Percentiles rank a stretch among this genome's conserved stretches.
These are phyloP conservation scores for Botrytis pseudocinerea DNA, from an alignment of 2,329 filamentous ascomycete genomes.

Conservation along the genomic window DNA sequence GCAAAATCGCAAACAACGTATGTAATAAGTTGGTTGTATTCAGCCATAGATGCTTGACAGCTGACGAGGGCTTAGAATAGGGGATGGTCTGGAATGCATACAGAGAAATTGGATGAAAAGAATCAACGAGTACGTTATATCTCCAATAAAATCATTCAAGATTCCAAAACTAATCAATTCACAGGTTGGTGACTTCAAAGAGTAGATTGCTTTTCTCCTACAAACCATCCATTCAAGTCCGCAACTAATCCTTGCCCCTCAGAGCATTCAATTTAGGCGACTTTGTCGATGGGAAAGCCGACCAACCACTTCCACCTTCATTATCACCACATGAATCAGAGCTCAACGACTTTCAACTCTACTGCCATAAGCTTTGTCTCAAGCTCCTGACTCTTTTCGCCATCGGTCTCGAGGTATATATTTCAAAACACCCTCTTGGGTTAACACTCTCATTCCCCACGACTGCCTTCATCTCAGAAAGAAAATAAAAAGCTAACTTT, in stretches of 20 bases:
- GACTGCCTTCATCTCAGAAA: background rate
- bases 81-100: constrained; percentile 86
- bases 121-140: constrained; percentile 63
- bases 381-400: constrained; percentile 76
- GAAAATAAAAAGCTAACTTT: background rate
- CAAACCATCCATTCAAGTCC: constrained; percentile 30
- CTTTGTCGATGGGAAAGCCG: constrained; percentile 64
- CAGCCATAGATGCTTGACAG: constrained; percentile 20
- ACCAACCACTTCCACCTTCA: constrained; percentile 72
- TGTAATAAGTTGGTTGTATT: constrained; percentile 29
- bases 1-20: constrained; percentile 67
- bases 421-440: background rate
- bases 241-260: constrained; percentile 8
- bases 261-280: constrained; percentile 92
- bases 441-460: background rate
- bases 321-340: constrained; percentile 60
- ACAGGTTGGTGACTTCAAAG: constrained; percentile 82
- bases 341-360: constrained; percentile 65
- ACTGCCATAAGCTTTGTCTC: constrained; percentile 72
- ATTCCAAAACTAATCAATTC: constrained; percentile 23
- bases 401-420: constrained; percentile 64
- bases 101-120: constrained; percentile 82
- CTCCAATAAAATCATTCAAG: constrained; percentile 36
- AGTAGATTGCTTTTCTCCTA: constrained; percentile 52
- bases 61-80: constrained; percentile 60